Evolutionary conservation across 2,329 filamentous ascomycete genomes (phyloP).

Genomic region (Penicillium sp.): DNA sequence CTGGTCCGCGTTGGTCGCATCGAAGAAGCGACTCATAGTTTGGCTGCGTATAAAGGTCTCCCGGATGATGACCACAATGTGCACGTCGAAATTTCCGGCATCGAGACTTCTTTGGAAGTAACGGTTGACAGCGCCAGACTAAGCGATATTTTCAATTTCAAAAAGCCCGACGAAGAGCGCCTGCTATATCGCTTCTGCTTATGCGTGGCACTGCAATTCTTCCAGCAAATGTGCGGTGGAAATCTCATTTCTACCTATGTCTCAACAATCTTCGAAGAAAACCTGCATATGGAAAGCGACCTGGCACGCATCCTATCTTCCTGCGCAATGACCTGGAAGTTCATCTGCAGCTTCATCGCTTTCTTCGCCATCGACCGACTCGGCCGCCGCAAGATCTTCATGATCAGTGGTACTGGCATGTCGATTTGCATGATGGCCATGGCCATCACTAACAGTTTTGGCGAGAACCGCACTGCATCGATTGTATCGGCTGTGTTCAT

Average conservation of each 20-base stretch:
- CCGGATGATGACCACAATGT: conserved; percentile 41
- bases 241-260: conserved; percentile 21
- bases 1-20: conserved; percentile 32
- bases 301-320: conserved; percentile 38
- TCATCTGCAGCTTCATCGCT: conserved; percentile 48
- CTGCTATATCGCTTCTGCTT: conserved; percentile 20
- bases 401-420: conserved; percentile 51
- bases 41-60: conserved; percentile 39
- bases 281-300: conserved; percentile 19
- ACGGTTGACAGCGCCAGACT: conserved; percentile 42
- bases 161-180: conserved; percentile 41
- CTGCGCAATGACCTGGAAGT: conserved; percentile 54
- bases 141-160: conserved; percentile 49
- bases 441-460: conserved; percentile 34
- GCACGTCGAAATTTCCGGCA: conserved; percentile 42
- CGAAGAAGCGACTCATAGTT: conserved; percentile 31
- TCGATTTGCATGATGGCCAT: conserved; percentile 52
- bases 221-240: conserved; percentile 23
- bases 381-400: conserved; percentile 50
- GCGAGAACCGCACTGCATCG: conserved; percentile 15
- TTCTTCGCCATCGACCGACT: conserved; percentile 50
- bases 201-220: conserved; percentile 18
- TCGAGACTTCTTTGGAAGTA: conserved; percentile 47
- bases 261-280: conserved; percentile 21
- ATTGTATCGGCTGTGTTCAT: conserved; percentile 19